Percentiles rank a stretch among this genome's conserved stretches.
Conservation (phyloP, 805 yeast genomes). For the Kazachstania bromeliacearum region DNA sequence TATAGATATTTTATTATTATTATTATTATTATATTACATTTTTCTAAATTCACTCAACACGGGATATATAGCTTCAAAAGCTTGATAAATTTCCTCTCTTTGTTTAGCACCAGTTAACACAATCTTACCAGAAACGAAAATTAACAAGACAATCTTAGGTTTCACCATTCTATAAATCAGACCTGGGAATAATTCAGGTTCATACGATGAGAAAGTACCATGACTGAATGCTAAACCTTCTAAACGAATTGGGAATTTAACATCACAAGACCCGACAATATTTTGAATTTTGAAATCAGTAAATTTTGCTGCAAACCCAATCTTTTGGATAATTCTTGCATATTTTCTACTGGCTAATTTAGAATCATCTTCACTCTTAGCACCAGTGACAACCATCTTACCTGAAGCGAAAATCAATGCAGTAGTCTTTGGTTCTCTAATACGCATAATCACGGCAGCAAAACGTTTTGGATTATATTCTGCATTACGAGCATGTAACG, state of each 20-base stretch:
- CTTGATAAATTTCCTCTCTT: slow-evolving; percentile 96
- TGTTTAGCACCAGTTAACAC: slow-evolving; percentile 98
- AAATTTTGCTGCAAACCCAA: slow-evolving; percentile 95
- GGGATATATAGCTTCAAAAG: slow-evolving; percentile 96
- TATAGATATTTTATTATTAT: no score
- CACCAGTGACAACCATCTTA: slow-evolving; percentile 99
- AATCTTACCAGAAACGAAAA: slow-evolving; percentile 94
- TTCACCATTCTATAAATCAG: slow-evolving; percentile 98
- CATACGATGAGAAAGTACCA: slow-evolving; percentile 97
- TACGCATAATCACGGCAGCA: slow-evolving; percentile 99
- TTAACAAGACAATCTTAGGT: slow-evolving; percentile 91
- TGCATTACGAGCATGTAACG: slow-evolving; percentile 97
- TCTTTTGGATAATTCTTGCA: slow-evolving; percentile 94
- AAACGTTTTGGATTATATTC: slow-evolving; percentile 98
- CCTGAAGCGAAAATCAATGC: slow-evolving; percentile 97
- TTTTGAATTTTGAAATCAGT: slow-evolving; percentile 97
- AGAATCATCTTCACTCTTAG: slow-evolving; percentile 97
- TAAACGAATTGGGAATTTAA: slow-evolving; percentile 90
- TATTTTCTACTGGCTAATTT: slow-evolving; percentile 94
- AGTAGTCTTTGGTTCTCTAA: slow-evolving; percentile 96
- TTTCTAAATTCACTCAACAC: slow-evolving; percentile 97
- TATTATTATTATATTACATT: slow-evolving; percentile 22
- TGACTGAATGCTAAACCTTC: slow-evolving; percentile 97
- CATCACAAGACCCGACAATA: slow-evolving; percentile 98
- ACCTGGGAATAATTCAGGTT: slow-evolving; percentile 97